Evolutionary conservation across 768 basidiomycete species (phyloP).

Genomic region (Tricholoma bakamatsutake): DNA sequence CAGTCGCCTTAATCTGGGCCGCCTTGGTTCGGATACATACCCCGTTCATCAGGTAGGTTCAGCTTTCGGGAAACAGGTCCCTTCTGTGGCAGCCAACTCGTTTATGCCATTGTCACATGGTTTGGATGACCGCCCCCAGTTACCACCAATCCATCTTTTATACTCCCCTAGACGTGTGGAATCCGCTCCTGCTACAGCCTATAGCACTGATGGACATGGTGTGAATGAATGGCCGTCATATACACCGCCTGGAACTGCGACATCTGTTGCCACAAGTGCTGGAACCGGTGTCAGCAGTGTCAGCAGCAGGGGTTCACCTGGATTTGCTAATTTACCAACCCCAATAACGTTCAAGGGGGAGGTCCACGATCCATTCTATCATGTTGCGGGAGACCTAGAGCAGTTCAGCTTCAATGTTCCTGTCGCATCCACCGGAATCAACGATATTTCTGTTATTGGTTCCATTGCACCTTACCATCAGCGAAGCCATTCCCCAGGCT

Average conservation of each 20-base stretch:
- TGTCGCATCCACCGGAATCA: constrained; percentile 20
- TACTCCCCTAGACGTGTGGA: constrained; percentile 36
- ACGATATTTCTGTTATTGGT: constrained; percentile 23
- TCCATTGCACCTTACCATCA: constrained; percentile 23
- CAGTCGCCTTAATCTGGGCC: constrained; percentile 1
- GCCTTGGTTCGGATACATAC: constrained; percentile 5
- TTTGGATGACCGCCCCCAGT: constrained; percentile 36
- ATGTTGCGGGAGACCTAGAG: constrained; percentile 38
- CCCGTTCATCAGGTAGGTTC: constrained; percentile 5
- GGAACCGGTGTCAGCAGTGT: constrained; percentile 33
- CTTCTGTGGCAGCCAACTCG: constrained; percentile 13
- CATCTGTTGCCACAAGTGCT: constrained; percentile 42
- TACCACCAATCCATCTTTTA: constrained; percentile 38
- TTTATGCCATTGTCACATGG: constrained; percentile 14
- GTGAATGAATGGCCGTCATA: constrained; percentile 53
- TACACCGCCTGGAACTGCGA: constrained; percentile 55
- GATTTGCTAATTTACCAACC: constrained; percentile 31
- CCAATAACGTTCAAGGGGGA: constrained; percentile 29
- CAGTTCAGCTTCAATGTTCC: constrained; percentile 47
- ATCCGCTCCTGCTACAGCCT: constrained; percentile 48
- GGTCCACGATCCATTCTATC: constrained; percentile 35
- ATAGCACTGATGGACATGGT: constrained; percentile 42
- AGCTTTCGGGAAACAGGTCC: constrained; percentile 12
- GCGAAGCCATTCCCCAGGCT: constrained; percentile 20
- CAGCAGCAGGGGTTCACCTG: constrained; percentile 36